Evolutionary conservation across 495 filamentous ascomycete species (phyloP), one percentile per base, ranked within the genome.

Genomic region (Parathielavia hyrcaniae): DNA sequence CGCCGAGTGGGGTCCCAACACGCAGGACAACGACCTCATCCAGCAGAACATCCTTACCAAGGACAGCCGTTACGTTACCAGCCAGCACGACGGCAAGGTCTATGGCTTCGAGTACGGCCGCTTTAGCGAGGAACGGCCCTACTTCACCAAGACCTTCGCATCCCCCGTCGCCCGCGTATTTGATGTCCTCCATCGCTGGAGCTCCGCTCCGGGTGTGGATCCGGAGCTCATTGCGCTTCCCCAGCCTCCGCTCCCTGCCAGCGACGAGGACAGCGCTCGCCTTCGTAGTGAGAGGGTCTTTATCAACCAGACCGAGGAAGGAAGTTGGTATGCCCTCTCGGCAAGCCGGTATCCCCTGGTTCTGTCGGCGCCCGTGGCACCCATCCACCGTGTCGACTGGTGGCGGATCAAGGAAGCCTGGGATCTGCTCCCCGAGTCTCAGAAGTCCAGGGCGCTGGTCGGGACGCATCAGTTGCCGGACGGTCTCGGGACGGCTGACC

Each of bases 1-100:
- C 69, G 89, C 89, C 22, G 93, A 98, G 69, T 98, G 93, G 93
- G 86, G 84, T 0, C 88, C 91, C 11, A 98, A 98, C 69, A 95
- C 88, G 49, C 87, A 84, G 44, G 92, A 98, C 65, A 82, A 81
- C 55, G 93, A 98, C 70, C 83, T 98, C 16, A 83, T 87, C 60
- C 83, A 81, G 44, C 90, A 97, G 61, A 91, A 97, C 63, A 75
- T 75, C 22, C 72, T 72, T 4, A 88, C 89, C 11, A 87, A 90
- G 76, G 93, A 97, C 69, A 83, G 86, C 57, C 88, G 86, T 43
- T 96, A 97, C 71, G 84, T 97, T 23, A 90, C 91, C 64, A 86
- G 86, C 52, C 83, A 86, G 67, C 88, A 90, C 60, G 88, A 97
- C 70, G 93, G 93, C n/a, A 80, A 81, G 22, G 82, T 96, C 9